Conservation (phyloP, 257 asterid genomes). For the Catharanthus roseus region DNA sequence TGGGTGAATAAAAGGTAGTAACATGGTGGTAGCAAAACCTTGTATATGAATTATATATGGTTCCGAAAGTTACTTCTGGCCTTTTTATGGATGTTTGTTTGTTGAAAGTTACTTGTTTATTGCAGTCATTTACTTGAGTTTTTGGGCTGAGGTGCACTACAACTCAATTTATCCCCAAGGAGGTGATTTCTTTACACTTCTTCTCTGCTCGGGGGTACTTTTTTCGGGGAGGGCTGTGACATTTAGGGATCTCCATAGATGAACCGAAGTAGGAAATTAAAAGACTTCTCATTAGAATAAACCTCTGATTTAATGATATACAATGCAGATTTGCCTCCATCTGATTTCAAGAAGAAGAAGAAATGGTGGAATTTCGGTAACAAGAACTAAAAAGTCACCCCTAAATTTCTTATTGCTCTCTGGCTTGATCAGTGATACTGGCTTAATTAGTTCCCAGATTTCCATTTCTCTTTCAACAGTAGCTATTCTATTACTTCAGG, state of each 20-base stretch:
- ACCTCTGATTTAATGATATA: not conserved
- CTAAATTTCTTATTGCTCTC: constrained; percentile 3
- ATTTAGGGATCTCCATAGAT: not conserved
- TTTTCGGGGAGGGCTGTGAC: not conserved
- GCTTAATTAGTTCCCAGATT: constrained; percentile 2
- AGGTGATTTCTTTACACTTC: constrained; percentile 39
- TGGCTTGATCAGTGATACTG: constrained; percentile 23
- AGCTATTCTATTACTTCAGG: not conserved
- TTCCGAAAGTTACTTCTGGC: not conserved
- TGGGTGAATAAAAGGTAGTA: too few species aligned
- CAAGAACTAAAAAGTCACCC: constrained; percentile 37
- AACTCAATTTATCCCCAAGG: constrained; percentile 89
- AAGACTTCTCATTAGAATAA: not conserved
- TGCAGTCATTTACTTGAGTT: constrained; percentile 82
- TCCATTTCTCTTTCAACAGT: not conserved
- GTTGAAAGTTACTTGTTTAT: not conserved
- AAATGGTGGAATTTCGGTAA: constrained; percentile 88
- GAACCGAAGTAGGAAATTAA: not conserved
- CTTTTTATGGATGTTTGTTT: not conserved
- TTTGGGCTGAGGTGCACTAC: constrained; percentile 99
- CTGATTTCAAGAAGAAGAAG: constrained; percentile 71
- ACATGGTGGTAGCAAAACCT: constrained; percentile 3
- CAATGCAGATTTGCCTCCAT: constrained; percentile 55
- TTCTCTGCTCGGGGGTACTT: not conserved
- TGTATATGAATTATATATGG: not conserved